These are phyloP conservation scores for Stentor roeselii DNA, from an alignment of 73 alveolate species.

Conservation along the genomic window DNA sequence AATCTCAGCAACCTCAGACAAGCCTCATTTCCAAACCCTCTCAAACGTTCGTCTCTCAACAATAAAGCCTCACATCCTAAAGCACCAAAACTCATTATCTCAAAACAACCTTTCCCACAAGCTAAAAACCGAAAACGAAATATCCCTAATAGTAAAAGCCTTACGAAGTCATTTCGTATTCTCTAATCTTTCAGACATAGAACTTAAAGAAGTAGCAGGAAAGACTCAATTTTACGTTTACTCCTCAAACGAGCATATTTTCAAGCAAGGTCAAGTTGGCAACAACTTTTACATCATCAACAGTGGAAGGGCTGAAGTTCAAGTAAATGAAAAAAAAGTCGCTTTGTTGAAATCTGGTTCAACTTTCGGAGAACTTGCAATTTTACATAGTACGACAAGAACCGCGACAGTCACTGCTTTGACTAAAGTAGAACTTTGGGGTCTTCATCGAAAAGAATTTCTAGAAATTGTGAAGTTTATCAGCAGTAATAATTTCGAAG, in stretches of 20 bases:
- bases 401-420: constrained; percentile 13
- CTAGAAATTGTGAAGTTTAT: neutral
- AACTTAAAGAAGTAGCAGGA: neutral
- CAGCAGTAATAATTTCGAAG: neutral
- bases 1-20: no score
- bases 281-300: neutral
- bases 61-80: no score
- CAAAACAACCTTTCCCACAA: no score
- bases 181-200: neutral
- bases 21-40: no score
- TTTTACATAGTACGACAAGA: neutral
- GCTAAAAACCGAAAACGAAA: no score
- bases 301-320: neutral
- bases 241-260: neutral
- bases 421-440: neutral
- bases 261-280: constrained; percentile 1
- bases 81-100: no score
- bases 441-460: neutral
- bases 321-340: neutral
- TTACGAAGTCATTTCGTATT: neutral
- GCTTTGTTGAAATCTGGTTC: neutral
- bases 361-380: constrained; percentile 18
- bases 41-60: no score
- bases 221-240: neutral
- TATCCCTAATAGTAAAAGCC: neutral